Percentiles rank a stretch among this genome's conserved stretches.
phyloP scores from a whole-genome alignment of 371 early-diverging fungal species.

The Mycotypha africana region DNA sequence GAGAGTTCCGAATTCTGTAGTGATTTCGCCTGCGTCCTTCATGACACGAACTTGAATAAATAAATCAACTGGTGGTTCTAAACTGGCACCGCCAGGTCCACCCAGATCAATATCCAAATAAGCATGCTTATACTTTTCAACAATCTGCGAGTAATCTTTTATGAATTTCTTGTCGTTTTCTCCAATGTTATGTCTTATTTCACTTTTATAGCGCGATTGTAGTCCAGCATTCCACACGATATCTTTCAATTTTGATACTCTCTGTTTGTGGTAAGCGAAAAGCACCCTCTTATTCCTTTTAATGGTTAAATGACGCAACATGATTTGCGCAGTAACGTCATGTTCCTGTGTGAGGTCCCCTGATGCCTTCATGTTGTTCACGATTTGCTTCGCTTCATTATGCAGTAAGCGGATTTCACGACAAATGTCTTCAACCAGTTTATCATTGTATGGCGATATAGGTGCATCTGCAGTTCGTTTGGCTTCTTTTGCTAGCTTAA shows the following conservation, averaged over 20 bases:
- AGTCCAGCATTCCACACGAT: slow-evolving; percentile 74
- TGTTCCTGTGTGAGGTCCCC: slow-evolving; percentile 5
- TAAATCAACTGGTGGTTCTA: slow-evolving; percentile 82
- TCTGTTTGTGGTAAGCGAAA: slow-evolving; percentile 82
- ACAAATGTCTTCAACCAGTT: slow-evolving; percentile 74
- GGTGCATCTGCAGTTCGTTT: slow-evolving; percentile 71
- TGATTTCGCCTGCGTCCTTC: slow-evolving; percentile 83
- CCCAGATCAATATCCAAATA: slow-evolving; percentile 74
- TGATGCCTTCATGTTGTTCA: slow-evolving; percentile 17
- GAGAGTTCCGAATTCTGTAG: slow-evolving; percentile 76
- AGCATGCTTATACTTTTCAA: slow-evolving; percentile 59
- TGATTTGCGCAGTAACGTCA: slow-evolving; percentile 31
- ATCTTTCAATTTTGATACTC: slow-evolving; percentile 65
- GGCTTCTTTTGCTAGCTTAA: slow-evolving; percentile 77
- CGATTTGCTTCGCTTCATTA: slow-evolving; percentile 26
- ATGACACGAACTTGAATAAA: slow-evolving; percentile 86
- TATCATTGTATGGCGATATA: slow-evolving; percentile 74
- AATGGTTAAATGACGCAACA: slow-evolving; percentile 53
- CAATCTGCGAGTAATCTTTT: slow-evolving; percentile 54
- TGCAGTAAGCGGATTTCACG: slow-evolving; percentile 69
- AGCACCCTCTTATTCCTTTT: slow-evolving; percentile 82
- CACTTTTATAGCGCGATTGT: slow-evolving; percentile 29
- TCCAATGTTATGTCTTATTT: slow-evolving; percentile 46
- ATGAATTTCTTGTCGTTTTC: slow-evolving; percentile 63
- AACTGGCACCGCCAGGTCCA: slow-evolving; percentile 60